Evolutionary conservation across 176 grass and related monocot species (phyloP).

Genomic region (bread wheat (Triticum aestivum)): DNA sequence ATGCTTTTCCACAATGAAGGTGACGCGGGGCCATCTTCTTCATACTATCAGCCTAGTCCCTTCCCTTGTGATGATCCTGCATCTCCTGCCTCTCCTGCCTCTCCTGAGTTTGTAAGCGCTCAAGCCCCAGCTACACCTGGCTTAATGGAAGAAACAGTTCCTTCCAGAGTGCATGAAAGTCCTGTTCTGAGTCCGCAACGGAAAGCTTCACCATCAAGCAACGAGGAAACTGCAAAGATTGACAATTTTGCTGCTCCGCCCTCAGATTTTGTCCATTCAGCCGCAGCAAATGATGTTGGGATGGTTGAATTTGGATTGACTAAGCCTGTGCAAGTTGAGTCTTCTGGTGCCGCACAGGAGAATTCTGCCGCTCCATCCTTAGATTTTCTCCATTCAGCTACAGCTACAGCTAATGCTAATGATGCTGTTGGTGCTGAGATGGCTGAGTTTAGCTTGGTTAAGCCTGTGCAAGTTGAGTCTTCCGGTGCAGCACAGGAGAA

Average conservation of each 20-base stretch:
- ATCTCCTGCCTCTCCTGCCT: slow-evolving; percentile 59
- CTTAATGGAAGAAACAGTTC: slow-evolving; percentile 82
- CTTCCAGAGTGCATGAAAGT: slow-evolving; percentile 70
- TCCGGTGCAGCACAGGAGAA: background rate
- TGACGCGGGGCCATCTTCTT: slow-evolving; percentile 54
- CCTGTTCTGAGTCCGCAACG: slow-evolving; percentile 66
- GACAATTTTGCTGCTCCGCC: slow-evolving; percentile 45
- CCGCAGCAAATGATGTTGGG: slow-evolving; percentile 32
- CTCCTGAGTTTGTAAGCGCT: slow-evolving; percentile 62
- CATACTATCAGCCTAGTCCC: slow-evolving; percentile 54
- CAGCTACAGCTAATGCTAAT: slow-evolving; percentile 36
- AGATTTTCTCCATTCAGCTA: slow-evolving; percentile 28
- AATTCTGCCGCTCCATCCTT: background rate
- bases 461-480: background rate
- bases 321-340: slow-evolving; percentile 35
- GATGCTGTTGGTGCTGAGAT: slow-evolving; percentile 35
- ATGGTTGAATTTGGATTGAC: background rate
- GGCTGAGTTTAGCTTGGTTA: no score
- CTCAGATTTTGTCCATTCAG: slow-evolving; percentile 32
- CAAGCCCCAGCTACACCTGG: slow-evolving; percentile 89
- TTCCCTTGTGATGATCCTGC: slow-evolving; percentile 45
- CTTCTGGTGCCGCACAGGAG: slow-evolving; percentile 11
- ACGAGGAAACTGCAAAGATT: slow-evolving; percentile 54
- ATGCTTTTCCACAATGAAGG: slow-evolving; percentile 67
- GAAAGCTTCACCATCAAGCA: slow-evolving; percentile 64